Evolutionary conservation across 192 early-diverging fungal genomes (phyloP).

Genomic region (Coemansia sp.): DNA sequence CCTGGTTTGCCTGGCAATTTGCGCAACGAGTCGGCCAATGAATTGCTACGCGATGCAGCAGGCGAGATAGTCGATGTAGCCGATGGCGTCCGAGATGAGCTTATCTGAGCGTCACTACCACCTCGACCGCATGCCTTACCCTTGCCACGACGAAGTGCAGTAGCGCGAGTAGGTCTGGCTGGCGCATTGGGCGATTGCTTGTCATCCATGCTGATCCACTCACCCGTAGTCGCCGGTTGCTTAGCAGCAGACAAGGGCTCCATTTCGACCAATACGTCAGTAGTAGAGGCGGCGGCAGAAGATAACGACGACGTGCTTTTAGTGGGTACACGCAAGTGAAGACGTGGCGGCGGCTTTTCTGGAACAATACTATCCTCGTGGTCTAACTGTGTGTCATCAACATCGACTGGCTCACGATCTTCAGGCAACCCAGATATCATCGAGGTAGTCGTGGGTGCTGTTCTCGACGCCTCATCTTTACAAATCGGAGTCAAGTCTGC

Average conservation of each 20-base stretch:
- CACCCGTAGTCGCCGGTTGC: not conserved
- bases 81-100: not conserved
- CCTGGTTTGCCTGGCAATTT: conserved; percentile 38
- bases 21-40: conserved; percentile 35
- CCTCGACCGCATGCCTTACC: not conserved
- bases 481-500: not conserved
- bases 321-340: conserved; percentile 8
- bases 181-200: not conserved
- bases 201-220: conserved; percentile 30
- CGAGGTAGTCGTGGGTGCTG: not conserved
- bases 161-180: not conserved
- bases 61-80: conserved; percentile 8
- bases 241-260: not conserved
- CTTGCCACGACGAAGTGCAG: not conserved
- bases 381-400: not conserved
- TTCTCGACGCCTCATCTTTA: not conserved
- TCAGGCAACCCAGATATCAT: too few relatives aligned
- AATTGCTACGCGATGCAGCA: conserved; percentile 9
- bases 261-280: not conserved
- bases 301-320: not conserved
- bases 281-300: not conserved
- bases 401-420: not conserved
- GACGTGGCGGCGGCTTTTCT: conserved; percentile 1
- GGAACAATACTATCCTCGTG: conserved; percentile 3
- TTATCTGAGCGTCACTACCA: not conserved